A percentile compares a stretch with the other conserved stretches of the same genome.
These are phyloP conservation scores for Eucalyptus rudis DNA, from an alignment of 345 rosid species.

Conservation along the genomic window DNA sequence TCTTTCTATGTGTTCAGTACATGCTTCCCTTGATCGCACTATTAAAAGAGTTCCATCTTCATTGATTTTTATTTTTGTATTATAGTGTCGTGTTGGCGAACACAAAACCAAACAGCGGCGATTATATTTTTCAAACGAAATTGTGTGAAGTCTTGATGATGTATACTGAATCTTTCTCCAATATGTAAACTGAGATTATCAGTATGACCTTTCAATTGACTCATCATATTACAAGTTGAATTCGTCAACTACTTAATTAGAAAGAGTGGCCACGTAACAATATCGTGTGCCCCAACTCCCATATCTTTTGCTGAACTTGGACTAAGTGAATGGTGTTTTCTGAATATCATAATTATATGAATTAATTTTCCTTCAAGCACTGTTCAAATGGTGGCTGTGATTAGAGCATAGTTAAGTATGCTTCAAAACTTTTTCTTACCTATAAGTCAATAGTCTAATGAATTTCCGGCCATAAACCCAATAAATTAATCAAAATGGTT, in stretches of 20 bases:
- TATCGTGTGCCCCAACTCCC: neutral
- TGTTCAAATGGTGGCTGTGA: neutral
- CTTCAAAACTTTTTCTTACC: neutral
- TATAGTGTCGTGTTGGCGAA: neutral
- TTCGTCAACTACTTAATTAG: neutral
- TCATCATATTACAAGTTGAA: neutral
- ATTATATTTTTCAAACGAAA: neutral
- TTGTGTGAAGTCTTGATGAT: neutral
- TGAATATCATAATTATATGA: neutral
- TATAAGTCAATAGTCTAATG: neutral
- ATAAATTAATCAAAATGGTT: neutral
- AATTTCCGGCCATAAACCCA: neutral
- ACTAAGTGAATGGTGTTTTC: neutral
- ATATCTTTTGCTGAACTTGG: neutral
- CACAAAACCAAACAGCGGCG: neutral
- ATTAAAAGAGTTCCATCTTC: neutral
- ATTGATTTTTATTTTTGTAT: neutral
- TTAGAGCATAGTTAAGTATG: neutral
- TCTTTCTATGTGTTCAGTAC: neutral
- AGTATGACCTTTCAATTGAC: neutral
- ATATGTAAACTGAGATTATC: neutral
- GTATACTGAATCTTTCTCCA: neutral
- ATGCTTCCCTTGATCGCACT: neutral
- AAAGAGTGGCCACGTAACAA: neutral
- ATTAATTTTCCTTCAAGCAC: neutral